phyloP scores from a whole-genome alignment of 1,284 basidiomycete genomes.

The Irpex lacteus region DNA sequence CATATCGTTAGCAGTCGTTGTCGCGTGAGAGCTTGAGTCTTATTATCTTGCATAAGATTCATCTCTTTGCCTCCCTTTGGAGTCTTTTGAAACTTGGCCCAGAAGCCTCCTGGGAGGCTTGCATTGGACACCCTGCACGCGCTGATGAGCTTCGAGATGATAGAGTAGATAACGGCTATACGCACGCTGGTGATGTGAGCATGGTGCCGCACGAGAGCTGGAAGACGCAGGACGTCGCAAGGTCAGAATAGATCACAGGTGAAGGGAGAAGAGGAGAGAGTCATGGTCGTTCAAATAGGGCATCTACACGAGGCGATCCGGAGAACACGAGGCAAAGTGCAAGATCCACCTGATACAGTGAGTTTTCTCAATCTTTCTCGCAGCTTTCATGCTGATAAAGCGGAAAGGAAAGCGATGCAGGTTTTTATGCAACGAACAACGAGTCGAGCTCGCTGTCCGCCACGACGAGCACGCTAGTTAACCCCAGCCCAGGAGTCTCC shows the following conservation, averaged over 20 bases:
- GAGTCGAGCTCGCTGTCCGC: slow-evolving; percentile 1
- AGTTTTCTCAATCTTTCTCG: background rate
- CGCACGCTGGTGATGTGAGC: slow-evolving; percentile 79
- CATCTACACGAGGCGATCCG: slow-evolving; percentile 22
- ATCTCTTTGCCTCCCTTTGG: slow-evolving; percentile 48
- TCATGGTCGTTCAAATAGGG: slow-evolving; percentile 22
- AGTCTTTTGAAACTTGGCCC: slow-evolving; percentile 68
- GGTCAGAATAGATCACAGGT: slow-evolving; percentile 8
- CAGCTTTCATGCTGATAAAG: background rate
- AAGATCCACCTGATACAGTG: slow-evolving; percentile 1
- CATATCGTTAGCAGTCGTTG: slow-evolving; percentile 75
- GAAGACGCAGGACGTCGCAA: slow-evolving; percentile 11
- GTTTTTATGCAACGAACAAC: background rate
- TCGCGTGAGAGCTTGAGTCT: slow-evolving; percentile 52
- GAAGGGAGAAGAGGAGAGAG: slow-evolving; percentile 17
- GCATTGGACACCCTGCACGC: slow-evolving; percentile 60
- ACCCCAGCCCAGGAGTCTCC: too few relatives aligned
- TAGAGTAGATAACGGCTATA: slow-evolving; percentile 25
- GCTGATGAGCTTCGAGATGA: slow-evolving; percentile 31
- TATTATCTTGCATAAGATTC: slow-evolving; percentile 40
- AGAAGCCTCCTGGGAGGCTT: slow-evolving; percentile 49
- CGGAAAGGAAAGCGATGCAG: background rate
- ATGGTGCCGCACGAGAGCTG: slow-evolving; percentile 36
- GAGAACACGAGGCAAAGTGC: slow-evolving; percentile 25
- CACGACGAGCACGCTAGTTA: background rate